Evolutionary conservation across 2,329 filamentous ascomycete species (phyloP).

Genomic region (Pseudogymnoascus sp.): DNA sequence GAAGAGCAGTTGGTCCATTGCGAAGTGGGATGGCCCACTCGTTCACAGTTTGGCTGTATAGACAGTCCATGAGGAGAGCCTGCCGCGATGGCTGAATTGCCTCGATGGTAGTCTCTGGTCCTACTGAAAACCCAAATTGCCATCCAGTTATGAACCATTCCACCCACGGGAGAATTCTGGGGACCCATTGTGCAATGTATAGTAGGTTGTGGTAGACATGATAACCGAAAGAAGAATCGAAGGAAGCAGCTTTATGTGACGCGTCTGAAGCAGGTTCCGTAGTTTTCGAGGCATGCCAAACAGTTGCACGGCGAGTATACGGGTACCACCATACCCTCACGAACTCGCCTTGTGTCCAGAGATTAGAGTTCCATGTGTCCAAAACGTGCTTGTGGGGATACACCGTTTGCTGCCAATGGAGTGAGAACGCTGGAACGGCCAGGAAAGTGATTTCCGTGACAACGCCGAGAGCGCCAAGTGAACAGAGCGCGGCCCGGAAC

Average conservation of each 20-base stretch:
- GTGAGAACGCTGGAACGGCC: constrained; percentile 71
- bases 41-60: constrained; percentile 98
- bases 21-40: constrained; percentile 90
- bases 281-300: constrained; percentile 83
- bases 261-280: constrained; percentile 45
- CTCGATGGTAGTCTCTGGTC: constrained; percentile 53
- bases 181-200: constrained; percentile 68
- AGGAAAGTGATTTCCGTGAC: constrained; percentile 83
- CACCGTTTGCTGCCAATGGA: constrained; percentile 78
- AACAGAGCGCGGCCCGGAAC: constrained; percentile 81
- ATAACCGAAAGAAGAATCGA: constrained; percentile 74
- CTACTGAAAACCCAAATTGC: constrained; percentile 85
- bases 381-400: constrained; percentile 62
- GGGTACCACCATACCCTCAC: constrained; percentile 97
- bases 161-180: constrained; percentile 73
- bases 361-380: constrained; percentile 57
- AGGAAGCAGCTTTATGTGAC: constrained; percentile 60
- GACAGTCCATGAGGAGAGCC: constrained; percentile 89
- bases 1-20: constrained; percentile 79
- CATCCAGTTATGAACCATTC: constrained; percentile 97
- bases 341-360: constrained; percentile 84
- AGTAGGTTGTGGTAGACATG: constrained; percentile 89
- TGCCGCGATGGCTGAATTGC: constrained; percentile 73
- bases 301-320: constrained; percentile 77
- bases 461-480: constrained; percentile 82